Evolutionary conservation across 768 basidiomycete genomes (phyloP).

Genomic region (Amanita thiersii): DNA sequence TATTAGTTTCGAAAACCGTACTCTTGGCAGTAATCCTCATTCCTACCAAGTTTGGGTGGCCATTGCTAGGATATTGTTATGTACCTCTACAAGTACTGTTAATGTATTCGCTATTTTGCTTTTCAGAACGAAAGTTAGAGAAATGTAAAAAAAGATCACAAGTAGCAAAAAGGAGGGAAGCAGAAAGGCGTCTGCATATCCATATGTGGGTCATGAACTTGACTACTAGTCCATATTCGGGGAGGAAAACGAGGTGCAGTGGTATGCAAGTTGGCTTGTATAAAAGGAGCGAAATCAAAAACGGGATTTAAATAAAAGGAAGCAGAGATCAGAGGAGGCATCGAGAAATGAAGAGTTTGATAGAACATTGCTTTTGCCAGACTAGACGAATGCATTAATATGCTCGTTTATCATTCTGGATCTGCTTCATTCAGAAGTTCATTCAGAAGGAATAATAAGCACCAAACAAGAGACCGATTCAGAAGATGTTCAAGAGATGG

Average conservation of each 20-base stretch:
- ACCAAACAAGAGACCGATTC: neutral
- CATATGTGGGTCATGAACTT: neutral
- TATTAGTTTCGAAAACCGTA: too few species aligned
- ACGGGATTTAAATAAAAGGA: neutral
- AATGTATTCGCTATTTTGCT: constrained; percentile 4
- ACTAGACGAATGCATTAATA: too few species aligned
- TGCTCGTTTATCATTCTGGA: too few species aligned
- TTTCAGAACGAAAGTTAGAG: neutral
- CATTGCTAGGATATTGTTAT: constrained; percentile 8
- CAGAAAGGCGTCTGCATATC: neutral
- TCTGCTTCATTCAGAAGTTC: neutral
- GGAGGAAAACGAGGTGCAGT: constrained; percentile 1
- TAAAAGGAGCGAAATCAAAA: neutral
- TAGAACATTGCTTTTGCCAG: too few species aligned
- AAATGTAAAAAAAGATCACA: neutral
- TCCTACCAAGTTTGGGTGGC: too few species aligned
- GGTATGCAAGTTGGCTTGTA: constrained; percentile 1
- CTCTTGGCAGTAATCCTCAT: too few species aligned
- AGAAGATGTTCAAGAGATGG: constrained; percentile 1
- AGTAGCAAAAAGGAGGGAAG: neutral
- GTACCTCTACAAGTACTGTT: constrained; percentile 5
- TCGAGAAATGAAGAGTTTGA: too few species aligned
- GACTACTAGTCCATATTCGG: neutral
- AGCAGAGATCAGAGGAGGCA: neutral
- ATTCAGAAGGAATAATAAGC: neutral